Base-by-base conservation (phyloP, 2,329 filamentous ascomycete genomes). In the Trichoderma hamatum region DNA sequence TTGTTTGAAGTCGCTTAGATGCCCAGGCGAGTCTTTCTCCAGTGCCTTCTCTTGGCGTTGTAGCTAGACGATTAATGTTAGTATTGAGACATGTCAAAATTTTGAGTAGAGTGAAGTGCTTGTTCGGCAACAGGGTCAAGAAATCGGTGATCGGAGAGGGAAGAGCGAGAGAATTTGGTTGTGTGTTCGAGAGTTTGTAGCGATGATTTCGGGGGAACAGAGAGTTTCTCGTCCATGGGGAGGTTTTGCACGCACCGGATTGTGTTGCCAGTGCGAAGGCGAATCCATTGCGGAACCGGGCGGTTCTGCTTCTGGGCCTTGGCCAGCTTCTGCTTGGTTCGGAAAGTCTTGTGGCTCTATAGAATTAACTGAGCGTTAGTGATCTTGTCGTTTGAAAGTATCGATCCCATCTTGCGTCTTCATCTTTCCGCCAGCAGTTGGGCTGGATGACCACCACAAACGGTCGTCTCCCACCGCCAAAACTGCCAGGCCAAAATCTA, bases 281-380 rank as follows among this genome's bases (percentile, higher is more conserved):
- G 92, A 84, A 99, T 98, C 96, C 96, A 99, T 89, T 99, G 96
- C 76, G 96, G 96, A 84, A 99, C 97, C 79, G 96, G 96, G 84
- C 96, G 92, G 92, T 99, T 99, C 89, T 98, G 95, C 91, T 97
- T 98, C 90, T 98, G 95, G 83, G 96, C 96, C 90, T 95, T 97
- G 83, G 96, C 96, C 88, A 99, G 94, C 96, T 99, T 99, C 86
- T 96, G 92, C 94, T 99, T 99, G 86, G 94, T 97, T 84, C 94
- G 92, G 94, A 99, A 99, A 83, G 94, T 93, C 92, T 99, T 99
- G 89, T 99, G 94, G 91, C 92, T 95, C 95, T 98, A 84, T 52
- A 72, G 43, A 72, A 55, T 60, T 43, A 68, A 55, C 7, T 67
- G 63, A 19, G 67, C 26, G 71, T 79, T 73, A 79, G 77, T 72